A percentile compares a stretch with the other conserved stretches of the same genome.
phyloP scores from a whole-genome alignment of 2,329 filamentous ascomycete genomes.

The Colletotrichum zoysiae region DNA sequence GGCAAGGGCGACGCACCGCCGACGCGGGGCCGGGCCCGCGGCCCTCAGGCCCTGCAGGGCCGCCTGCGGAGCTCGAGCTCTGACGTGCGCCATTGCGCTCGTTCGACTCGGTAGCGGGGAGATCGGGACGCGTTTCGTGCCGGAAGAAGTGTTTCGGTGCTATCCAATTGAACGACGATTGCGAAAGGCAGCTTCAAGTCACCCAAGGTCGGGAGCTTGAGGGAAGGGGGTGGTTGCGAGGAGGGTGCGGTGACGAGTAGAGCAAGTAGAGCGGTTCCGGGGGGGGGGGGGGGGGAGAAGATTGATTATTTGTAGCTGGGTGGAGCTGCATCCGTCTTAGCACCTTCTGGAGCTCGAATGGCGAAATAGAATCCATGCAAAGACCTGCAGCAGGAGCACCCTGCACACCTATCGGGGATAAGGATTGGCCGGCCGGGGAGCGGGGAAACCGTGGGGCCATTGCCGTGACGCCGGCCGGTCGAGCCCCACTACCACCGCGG shows the following conservation, averaged over 20 bases:
- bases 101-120: neutral
- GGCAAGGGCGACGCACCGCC: conserved; percentile 36
- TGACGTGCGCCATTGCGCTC: conserved; percentile 50
- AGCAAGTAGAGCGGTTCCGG: neutral
- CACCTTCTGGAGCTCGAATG: conserved; percentile 40
- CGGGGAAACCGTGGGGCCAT: conserved; percentile 23
- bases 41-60: conserved; percentile 49
- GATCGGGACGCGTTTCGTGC: neutral
- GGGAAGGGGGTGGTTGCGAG: conserved; percentile 7
- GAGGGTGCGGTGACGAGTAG: neutral
- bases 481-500: conserved; percentile 29
- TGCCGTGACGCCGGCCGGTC: conserved; percentile 20
- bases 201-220: conserved; percentile 13
- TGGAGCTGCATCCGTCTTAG: conserved; percentile 33
- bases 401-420: conserved; percentile 34
- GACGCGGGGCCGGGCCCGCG: conserved; percentile 40
- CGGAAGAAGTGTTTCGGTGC: neutral
- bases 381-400: conserved; percentile 34
- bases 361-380: conserved; percentile 40
- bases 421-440: conserved; percentile 41
- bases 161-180: neutral
- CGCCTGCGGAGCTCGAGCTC: conserved; percentile 49
- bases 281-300: neutral
- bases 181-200: conserved; percentile 1
- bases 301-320: conserved; percentile 31